Evolutionary conservation across 345 rosid genomes (phyloP), one percentile per base, ranked within the genome.

Genomic region (Eutrema yunnanense): DNA sequence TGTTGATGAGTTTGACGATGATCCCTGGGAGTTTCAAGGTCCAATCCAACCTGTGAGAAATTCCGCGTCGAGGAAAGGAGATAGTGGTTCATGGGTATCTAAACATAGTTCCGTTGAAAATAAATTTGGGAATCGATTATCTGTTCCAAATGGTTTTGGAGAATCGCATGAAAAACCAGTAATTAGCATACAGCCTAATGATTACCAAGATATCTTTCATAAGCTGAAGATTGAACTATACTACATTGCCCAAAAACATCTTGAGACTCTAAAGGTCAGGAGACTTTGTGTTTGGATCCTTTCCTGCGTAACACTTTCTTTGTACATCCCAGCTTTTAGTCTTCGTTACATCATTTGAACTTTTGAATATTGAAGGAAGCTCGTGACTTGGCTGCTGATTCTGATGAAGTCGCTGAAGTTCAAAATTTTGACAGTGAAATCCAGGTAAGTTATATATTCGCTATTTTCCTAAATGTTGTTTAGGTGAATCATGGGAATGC

Each of bases 21-120:
- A 83, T 78, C 76, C 88, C 37, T 95, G 97, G 97, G 92, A 89
- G 38, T 76, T 70, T 76, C 80, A 70, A 76, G 80, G 80, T 70
- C 71, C 75, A 63, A 33, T 71, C 41, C 71, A 62, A 62, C 66
- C 71, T 16, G 66, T 62, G 46, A 69, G 40, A 46, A 70, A 62
- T 62, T 46, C 68, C 40, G 54, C 4, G 3, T 27, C 30, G 4
- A 34, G 13, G 32, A 40, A 62, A 40, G 75, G 6, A 63, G 77
- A 75, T 9, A 37, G 37, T 52, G 62, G 27, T 55, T 55, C 65
- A 34, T 63, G 26, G 61, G 60, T 70, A 65, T 88, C 84, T 83
- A 82, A 84, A 81, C 83, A 40, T 80, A 84, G 86, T 9, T 61
- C 73, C 63, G 53, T 75, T 42, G 84, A 77, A 73, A 61, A 75